Conservation (phyloP, 75 land plant genomes). For the Pinus tabuliformis region DNA sequence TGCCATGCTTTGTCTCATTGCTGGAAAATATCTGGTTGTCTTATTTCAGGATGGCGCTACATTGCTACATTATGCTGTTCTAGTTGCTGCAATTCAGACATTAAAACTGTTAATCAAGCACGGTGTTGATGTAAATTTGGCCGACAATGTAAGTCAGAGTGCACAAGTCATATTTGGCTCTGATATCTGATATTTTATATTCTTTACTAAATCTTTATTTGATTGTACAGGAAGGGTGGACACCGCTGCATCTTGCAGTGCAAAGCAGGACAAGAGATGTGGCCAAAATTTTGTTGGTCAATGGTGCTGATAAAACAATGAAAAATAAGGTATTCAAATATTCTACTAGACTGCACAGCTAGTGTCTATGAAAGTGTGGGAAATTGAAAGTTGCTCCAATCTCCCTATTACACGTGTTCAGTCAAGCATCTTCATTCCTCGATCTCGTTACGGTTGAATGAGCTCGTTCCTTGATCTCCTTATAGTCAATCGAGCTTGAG, state of each 20-base stretch:
- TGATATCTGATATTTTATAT: background rate
- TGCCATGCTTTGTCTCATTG: background rate
- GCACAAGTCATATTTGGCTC: background rate
- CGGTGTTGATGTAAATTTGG: slow-evolving; percentile 68
- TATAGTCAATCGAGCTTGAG: background rate
- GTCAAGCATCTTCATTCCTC: background rate
- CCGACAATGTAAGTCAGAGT: slow-evolving; percentile 60
- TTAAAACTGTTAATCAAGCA: slow-evolving; percentile 71
- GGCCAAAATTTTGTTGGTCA: slow-evolving; percentile 62
- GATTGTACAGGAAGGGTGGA: slow-evolving; percentile 43
- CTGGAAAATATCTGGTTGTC: background rate
- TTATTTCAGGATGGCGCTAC: slow-evolving; percentile 74
- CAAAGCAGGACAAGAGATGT: slow-evolving; percentile 70
- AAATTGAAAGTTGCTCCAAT: background rate
- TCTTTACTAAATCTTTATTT: background rate
- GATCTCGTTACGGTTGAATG: background rate
- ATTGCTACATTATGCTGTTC: slow-evolving; percentile 86
- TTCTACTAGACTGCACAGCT: background rate
- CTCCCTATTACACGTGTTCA: too few species aligned
- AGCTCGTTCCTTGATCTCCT: background rate
- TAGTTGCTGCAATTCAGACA: slow-evolving; percentile 65
- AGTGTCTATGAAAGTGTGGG: slow-evolving; percentile 3
- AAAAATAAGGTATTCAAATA: slow-evolving; percentile 54
- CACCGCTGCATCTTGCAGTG: slow-evolving; percentile 90
- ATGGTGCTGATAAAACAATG: slow-evolving; percentile 77